Percentiles rank a stretch among this genome's conserved stretches.
These are phyloP conservation scores for Candida insectorum DNA, from an alignment of 805 yeast genomes.

Conservation along the genomic window DNA sequence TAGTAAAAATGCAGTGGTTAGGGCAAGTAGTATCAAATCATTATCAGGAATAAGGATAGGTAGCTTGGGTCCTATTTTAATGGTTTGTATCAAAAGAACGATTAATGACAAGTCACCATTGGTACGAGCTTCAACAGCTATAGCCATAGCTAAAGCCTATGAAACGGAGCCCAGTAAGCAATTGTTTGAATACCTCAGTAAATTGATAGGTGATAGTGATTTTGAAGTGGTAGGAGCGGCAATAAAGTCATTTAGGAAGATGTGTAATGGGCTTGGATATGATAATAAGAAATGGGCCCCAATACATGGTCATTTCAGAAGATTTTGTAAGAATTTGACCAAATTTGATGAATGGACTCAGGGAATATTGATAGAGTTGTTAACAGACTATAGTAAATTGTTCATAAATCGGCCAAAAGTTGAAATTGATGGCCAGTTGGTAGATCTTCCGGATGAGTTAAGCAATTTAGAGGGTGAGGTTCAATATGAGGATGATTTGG, in stretches of 20 bases:
- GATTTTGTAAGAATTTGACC: conserved; percentile 45
- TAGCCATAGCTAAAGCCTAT: conserved; percentile 63
- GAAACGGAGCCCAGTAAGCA: conserved; percentile 44
- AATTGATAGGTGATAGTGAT: conserved; percentile 62
- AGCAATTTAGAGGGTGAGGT: conserved; percentile 24
- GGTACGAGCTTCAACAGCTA: conserved; percentile 78
- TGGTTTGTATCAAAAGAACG: conserved; percentile 68
- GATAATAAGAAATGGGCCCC: conserved; percentile 49
- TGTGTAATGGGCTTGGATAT: conserved; percentile 37
- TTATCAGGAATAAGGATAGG: conserved; percentile 81
- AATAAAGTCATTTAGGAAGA: conserved; percentile 49
- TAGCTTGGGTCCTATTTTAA: conserved; percentile 74
- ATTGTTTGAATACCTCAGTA: conserved; percentile 45
- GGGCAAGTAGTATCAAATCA: conserved; percentile 75
- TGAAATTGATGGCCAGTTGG: conserved; percentile 24
- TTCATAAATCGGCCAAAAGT: conserved; percentile 57
- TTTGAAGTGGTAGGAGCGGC: conserved; percentile 69
- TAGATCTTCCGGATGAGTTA: conserved; percentile 44
- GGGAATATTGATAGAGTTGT: conserved; percentile 51
- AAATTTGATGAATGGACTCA: conserved; percentile 77
- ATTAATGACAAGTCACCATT: conserved; percentile 67
- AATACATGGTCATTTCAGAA: conserved; percentile 68
- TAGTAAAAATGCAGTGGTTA: conserved; percentile 62
- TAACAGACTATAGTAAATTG: conserved; percentile 62
- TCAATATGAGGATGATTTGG: conserved; percentile 53